phyloP scores from a whole-genome alignment of 2,329 filamentous ascomycete genomes.

The Hymenoscyphus fructigenus region DNA sequence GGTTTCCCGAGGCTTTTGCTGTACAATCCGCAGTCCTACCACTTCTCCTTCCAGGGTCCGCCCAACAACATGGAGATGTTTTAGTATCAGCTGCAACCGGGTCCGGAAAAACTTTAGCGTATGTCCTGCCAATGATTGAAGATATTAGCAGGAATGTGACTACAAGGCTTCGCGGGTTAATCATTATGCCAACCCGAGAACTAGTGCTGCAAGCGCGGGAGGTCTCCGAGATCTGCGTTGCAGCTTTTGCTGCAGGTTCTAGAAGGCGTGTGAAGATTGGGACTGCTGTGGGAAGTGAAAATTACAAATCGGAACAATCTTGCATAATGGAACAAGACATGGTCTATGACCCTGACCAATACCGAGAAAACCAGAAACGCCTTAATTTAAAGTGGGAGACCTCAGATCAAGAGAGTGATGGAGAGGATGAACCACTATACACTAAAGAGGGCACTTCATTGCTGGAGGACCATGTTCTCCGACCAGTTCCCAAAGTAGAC shows the following conservation, averaged over 20 bases:
- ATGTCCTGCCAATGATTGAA: constrained; percentile 81
- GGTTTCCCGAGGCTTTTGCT: constrained; percentile 71
- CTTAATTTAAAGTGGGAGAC: constrained; percentile 47
- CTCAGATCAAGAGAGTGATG: constrained; percentile 46
- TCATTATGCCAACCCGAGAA: constrained; percentile 89
- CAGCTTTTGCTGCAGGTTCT: constrained; percentile 53
- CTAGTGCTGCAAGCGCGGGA: constrained; percentile 83
- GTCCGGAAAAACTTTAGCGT: constrained; percentile 92
- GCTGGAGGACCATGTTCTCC: constrained; percentile 62
- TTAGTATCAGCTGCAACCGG: constrained; percentile 92
- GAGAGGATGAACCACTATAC: constrained; percentile 37
- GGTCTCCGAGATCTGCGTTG: constrained; percentile 71
- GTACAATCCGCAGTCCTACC: constrained; percentile 81
- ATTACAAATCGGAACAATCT: constrained; percentile 64
- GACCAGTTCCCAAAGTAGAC: constrained; percentile 73
- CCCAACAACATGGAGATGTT: constrained; percentile 69
- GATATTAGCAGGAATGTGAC: constrained; percentile 64
- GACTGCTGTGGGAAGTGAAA: constrained; percentile 78
- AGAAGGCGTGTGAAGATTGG: constrained; percentile 74
- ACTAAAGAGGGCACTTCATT: constrained; percentile 39
- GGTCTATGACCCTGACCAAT: constrained; percentile 64
- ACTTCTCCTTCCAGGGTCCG: constrained; percentile 66
- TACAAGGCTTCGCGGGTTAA: constrained; percentile 71
- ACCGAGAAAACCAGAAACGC: constrained; percentile 43
- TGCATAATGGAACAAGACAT: constrained; percentile 63